Conservation (phyloP, 495 filamentous ascomycete species). For the Cercophora sp. region DNA sequence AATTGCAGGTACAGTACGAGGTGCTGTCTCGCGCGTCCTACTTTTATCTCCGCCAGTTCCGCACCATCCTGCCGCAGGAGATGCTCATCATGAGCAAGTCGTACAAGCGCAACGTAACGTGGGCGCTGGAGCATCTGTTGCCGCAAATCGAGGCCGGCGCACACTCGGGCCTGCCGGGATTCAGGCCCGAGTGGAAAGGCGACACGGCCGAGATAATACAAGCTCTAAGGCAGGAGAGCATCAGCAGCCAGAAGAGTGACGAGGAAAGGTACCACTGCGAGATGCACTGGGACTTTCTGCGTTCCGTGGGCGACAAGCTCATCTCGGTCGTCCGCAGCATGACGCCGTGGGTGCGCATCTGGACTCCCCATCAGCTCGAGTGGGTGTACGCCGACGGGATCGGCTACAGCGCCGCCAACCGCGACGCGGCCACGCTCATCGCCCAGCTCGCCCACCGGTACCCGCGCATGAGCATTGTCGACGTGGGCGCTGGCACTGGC, state of each 20-base stretch:
- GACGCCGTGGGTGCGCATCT: slow-evolving; percentile 41
- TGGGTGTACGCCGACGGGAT: slow-evolving; percentile 33
- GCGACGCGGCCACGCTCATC: slow-evolving; percentile 20
- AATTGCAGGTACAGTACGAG: too few relatives aligned
- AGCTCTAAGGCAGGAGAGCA: slow-evolving; percentile 14
- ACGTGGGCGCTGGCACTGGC: slow-evolving; percentile 49
- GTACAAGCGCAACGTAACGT: too few relatives aligned
- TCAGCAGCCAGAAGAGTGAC: slow-evolving; percentile 13
- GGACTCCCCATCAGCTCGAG: slow-evolving; percentile 33
- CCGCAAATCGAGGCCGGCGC: too few relatives aligned
- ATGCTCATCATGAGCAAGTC: too few relatives aligned
- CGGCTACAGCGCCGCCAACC: slow-evolving; percentile 23
- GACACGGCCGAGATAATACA: slow-evolving; percentile 23
- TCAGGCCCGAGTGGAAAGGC: slow-evolving; percentile 26
- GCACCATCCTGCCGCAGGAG: too few relatives aligned
- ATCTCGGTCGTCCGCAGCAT: slow-evolving; percentile 10
- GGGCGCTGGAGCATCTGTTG: too few relatives aligned
- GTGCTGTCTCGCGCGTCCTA: too few relatives aligned
- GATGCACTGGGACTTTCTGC: slow-evolving; percentile 14
- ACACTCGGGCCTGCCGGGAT: too few relatives aligned
- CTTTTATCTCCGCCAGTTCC: too few relatives aligned
- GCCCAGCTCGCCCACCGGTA: slow-evolving; percentile 40
- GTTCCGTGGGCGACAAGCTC: slow-evolving; percentile 34
- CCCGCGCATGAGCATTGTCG: slow-evolving; percentile 44
- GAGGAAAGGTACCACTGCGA: neutral